Conservation (phyloP, 1,284 basidiomycete genomes). For the Cryptococcus hybrid region DNA sequence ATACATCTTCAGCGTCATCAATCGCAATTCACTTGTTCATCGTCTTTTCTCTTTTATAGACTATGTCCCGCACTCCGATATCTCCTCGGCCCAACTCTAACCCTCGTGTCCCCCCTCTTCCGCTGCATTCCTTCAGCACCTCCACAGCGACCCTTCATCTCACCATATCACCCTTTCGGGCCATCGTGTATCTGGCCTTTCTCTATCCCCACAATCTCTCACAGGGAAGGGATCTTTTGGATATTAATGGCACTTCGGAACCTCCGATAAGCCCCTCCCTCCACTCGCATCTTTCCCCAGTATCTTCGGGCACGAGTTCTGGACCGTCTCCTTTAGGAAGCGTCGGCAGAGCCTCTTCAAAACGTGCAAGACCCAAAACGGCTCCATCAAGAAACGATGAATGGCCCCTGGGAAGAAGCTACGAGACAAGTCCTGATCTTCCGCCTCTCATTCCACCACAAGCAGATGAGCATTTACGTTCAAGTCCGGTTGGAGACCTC, state of each 20-base stretch:
- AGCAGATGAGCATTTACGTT: constrained; percentile 1
- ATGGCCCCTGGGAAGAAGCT: too few species aligned
- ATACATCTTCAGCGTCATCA: too few species aligned
- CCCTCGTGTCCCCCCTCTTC: constrained; percentile 17
- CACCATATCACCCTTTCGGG: constrained; percentile 42
- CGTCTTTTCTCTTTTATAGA: too few species aligned
- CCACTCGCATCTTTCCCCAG: background rate
- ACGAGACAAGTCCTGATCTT: background rate
- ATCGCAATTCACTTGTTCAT: too few species aligned
- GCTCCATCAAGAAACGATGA: constrained; percentile 12
- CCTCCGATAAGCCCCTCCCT: background rate
- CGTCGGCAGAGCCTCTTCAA: constrained; percentile 7
- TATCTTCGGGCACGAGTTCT: background rate
- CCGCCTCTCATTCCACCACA: constrained; percentile 1
- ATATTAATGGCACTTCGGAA: background rate
- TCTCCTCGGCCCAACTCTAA: background rate
- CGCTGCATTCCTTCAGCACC: constrained; percentile 43
- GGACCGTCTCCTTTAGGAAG: constrained; percentile 3
- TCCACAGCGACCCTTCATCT: constrained; percentile 43
- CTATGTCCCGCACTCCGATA: background rate
- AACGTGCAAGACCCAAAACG: constrained; percentile 25
- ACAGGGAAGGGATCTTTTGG: background rate
- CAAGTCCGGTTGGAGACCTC: constrained; percentile 9
- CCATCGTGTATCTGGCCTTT: constrained; percentile 5
- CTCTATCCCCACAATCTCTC: constrained; percentile 6